Conservation (phyloP, 139 green algal species). For the Tetradesmus obliquus region DNA sequence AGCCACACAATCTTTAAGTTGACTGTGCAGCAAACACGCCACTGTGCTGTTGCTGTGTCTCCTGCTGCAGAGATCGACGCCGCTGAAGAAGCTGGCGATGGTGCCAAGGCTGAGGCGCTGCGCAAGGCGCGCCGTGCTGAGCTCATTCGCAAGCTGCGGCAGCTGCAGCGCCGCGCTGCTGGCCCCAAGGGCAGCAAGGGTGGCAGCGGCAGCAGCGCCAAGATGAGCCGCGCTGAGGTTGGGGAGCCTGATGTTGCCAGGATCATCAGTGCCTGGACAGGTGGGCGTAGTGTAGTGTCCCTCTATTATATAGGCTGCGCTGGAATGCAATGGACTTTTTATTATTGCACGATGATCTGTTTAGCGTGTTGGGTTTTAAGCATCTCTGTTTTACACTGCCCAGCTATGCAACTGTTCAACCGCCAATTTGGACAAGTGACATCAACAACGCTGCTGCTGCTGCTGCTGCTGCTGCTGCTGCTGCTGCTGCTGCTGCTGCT, state of each 20-base stretch:
- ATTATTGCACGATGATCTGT: too few relatives aligned
- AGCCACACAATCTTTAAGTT: too few relatives aligned
- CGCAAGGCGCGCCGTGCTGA: conserved; percentile 44
- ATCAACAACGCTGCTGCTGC: too few relatives aligned
- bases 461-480: too few relatives aligned
- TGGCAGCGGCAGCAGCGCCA: conserved; percentile 12
- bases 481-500: too few relatives aligned
- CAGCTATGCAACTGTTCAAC: too few relatives aligned
- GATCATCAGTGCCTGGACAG: conserved; percentile 63
- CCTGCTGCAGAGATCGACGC: conserved; percentile 67
- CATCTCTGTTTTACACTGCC: too few relatives aligned
- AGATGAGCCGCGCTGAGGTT: conserved; percentile 50
- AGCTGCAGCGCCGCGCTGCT: conserved; percentile 26
- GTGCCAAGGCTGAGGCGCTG: conserved; percentile 74
- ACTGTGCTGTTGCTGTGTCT: neutral
- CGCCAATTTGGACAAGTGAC: too few relatives aligned
- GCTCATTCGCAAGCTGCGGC: conserved; percentile 59
- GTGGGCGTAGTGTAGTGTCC: neutral
- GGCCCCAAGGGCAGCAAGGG: neutral
- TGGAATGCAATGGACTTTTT: too few relatives aligned
- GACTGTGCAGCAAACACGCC: too few relatives aligned
- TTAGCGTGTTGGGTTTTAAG: too few relatives aligned
- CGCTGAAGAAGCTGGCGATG: conserved; percentile 82
- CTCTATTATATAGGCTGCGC: too few relatives aligned
- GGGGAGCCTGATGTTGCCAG: conserved; percentile 55